phyloP scores from a whole-genome alignment of 2,329 filamentous ascomycete species.

The Colletotrichum sp. region DNA sequence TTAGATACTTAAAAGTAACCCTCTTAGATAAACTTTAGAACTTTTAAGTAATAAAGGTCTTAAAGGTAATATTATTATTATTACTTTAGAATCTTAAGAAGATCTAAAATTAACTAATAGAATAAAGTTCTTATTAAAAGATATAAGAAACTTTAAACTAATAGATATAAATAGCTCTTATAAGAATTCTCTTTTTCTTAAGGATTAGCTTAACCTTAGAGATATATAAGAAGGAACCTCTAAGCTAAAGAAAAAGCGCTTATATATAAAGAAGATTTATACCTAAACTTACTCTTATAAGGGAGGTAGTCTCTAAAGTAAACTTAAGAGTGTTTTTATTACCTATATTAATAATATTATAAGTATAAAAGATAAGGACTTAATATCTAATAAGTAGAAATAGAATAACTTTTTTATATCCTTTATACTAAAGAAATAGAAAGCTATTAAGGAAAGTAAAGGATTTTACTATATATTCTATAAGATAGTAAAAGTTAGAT shows the following conservation, averaged over 20 bases:
- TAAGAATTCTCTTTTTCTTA: no score
- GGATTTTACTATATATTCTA: neutral
- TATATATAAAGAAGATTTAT: neutral
- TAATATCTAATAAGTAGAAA: neutral
- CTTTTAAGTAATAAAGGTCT: no score
- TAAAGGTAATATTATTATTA: no score
- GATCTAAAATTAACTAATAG: no score
- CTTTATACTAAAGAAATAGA: neutral
- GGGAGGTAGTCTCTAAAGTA: accelerated
- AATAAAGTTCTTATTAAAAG: no score
- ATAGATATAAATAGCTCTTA: no score
- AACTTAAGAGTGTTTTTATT: neutral
- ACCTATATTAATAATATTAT: neutral
- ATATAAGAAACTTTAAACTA: no score
- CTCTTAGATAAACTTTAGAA: no score
- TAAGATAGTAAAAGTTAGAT: no score
- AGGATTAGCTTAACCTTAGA: neutral
- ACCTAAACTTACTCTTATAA: neutral
- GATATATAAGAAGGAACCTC: neutral
- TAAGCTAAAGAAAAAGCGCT: neutral
- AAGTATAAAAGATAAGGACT: neutral
- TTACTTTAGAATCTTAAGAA: no score
- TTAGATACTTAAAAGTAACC: no score
- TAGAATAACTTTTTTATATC: neutral
- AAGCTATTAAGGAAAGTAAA: neutral